Evolutionary conservation across 768 basidiomycete genomes (phyloP).

Genomic region (Mycena amicta): DNA sequence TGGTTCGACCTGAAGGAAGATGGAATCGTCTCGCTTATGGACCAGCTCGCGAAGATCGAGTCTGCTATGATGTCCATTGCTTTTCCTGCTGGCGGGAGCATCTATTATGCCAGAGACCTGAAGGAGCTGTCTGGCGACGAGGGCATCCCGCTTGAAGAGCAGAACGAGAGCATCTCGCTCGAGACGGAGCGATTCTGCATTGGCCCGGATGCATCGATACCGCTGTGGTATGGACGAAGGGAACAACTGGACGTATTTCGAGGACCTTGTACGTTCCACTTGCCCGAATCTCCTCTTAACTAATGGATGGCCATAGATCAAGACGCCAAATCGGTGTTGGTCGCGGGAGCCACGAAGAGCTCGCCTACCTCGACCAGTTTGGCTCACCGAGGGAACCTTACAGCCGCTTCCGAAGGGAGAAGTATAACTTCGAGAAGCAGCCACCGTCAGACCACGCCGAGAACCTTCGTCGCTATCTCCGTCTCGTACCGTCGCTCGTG

Average conservation of each 20-base stretch:
- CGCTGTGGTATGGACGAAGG: constrained; percentile 31
- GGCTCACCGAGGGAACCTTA: constrained; percentile 31
- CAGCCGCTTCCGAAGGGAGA: constrained; percentile 27
- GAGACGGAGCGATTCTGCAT: constrained; percentile 34
- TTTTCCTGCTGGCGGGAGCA: constrained; percentile 48
- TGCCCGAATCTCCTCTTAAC: neutral
- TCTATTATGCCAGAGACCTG: constrained; percentile 43
- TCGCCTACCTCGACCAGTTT: constrained; percentile 33
- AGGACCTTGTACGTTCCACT: constrained; percentile 28
- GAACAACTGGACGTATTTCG: constrained; percentile 20
- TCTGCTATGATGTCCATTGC: constrained; percentile 42
- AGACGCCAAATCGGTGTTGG: constrained; percentile 28
- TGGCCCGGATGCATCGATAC: constrained; percentile 31
- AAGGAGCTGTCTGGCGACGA: constrained; percentile 33
- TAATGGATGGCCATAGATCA: constrained; percentile 24
- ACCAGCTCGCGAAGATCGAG: constrained; percentile 43
- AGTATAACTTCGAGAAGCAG: constrained; percentile 33
- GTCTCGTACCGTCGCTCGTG: constrained; percentile 30
- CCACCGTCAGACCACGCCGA: constrained; percentile 32
- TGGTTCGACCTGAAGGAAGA: constrained; percentile 33
- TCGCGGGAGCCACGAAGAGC: constrained; percentile 30
- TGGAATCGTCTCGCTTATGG: constrained; percentile 37
- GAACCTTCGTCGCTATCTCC: constrained; percentile 33
- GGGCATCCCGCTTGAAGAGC: constrained; percentile 28
- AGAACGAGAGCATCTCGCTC: constrained; percentile 11